Conservation (phyloP, 139 green algal species). For the Closterium sp. region DNA sequence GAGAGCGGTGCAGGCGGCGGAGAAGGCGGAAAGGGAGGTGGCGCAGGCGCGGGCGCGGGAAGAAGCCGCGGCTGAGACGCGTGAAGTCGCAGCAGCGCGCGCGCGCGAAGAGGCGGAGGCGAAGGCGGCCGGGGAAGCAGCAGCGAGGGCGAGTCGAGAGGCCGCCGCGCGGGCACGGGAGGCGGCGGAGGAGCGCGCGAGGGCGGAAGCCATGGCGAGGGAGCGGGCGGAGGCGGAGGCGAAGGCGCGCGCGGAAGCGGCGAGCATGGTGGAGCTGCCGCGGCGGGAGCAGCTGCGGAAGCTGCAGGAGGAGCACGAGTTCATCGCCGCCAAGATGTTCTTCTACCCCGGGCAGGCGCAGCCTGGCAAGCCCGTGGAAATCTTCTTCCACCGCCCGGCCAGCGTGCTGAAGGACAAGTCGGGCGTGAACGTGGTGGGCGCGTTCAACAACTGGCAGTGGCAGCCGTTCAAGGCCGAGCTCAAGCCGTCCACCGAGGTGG, state of each 20-base stretch:
- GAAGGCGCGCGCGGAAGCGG: background rate
- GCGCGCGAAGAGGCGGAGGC: background rate
- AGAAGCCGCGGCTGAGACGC: background rate
- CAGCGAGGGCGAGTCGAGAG: background rate
- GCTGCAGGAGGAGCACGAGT: constrained; percentile 40
- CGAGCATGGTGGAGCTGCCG: background rate
- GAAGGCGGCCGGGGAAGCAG: background rate
- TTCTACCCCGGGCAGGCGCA: constrained; percentile 23
- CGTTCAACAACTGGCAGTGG: constrained; percentile 47
- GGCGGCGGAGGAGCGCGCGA: background rate
- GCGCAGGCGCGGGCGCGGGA: constrained; percentile 1
- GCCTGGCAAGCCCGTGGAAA: constrained; percentile 22
- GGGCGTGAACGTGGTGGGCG: constrained; percentile 22
- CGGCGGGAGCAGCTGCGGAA: constrained; percentile 18
- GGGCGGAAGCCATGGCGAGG: background rate
- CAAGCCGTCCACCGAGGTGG: constrained; percentile 26
- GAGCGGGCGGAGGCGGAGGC: constrained; percentile 3
- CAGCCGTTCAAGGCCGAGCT: constrained; percentile 19
- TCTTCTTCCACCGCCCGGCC: constrained; percentile 29
- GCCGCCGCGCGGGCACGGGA: background rate
- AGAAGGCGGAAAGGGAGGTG: background rate
- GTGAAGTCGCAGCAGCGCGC: background rate
- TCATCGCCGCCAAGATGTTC: constrained; percentile 37
- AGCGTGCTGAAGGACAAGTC: constrained; percentile 10
- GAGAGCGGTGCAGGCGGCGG: constrained; percentile 2